These are phyloP conservation scores for Alternaria conjuncta DNA, from an alignment of 2,329 filamentous ascomycete species.

Conservation along the genomic window DNA sequence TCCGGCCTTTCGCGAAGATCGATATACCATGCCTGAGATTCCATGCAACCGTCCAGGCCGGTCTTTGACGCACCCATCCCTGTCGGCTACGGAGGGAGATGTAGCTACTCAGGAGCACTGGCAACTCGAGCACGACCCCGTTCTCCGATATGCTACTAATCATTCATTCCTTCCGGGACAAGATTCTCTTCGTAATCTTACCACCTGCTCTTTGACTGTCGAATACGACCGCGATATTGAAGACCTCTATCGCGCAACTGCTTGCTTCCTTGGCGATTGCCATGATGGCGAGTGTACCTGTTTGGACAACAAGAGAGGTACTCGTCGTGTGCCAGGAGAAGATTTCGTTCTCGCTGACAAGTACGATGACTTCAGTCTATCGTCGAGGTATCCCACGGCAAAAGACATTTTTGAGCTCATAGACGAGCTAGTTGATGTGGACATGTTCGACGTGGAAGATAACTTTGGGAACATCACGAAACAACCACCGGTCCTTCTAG, in stretches of 20 bases:
- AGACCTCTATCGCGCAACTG: slow-evolving; percentile 7
- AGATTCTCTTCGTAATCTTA: not conserved
- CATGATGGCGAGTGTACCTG: slow-evolving; percentile 7
- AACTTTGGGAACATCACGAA: no score
- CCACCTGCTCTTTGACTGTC: not conserved
- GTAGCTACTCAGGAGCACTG: not conserved
- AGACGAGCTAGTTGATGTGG: not conserved
- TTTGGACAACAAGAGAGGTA: not conserved
- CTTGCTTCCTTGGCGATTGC: slow-evolving; percentile 6
- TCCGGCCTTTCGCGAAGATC: not conserved
- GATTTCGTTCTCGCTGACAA: not conserved
- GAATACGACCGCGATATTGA: slow-evolving; percentile 9
- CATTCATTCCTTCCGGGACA: slow-evolving; percentile 6
- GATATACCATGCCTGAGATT: not conserved
- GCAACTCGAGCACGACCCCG: not conserved
- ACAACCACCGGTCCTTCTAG: not conserved
- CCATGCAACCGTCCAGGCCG: not conserved
- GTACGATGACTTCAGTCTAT: not conserved
- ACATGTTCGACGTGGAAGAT: not conserved
- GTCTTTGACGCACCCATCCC: not conserved
- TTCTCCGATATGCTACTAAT: not conserved
- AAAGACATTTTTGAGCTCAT: not conserved
- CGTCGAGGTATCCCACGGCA: not conserved
- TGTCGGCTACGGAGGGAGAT: no score
- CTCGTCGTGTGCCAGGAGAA: not conserved